Evolutionary conservation across 2,329 filamentous ascomycete genomes (phyloP), one percentile per base, ranked within the genome.

Genomic region (Aspergillus hiratsukae): DNA sequence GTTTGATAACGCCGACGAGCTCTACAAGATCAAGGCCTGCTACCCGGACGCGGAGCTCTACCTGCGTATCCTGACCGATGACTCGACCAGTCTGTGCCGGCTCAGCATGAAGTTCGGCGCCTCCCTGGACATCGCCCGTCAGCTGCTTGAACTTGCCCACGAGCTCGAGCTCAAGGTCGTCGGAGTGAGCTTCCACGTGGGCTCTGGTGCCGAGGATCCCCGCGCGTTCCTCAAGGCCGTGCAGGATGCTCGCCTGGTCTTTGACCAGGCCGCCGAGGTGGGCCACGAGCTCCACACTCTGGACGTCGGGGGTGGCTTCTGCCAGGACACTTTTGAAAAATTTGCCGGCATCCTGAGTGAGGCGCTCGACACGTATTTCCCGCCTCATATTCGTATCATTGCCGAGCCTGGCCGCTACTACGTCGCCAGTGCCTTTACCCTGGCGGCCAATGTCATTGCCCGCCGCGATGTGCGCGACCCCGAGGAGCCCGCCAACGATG

Each of bases 91-190:
- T 74, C 78, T 97, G 66, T 97, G 94, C 80, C 91, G 91, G 51
- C 82, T 99, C 65, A 97, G 93, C 81, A 87, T 96, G 80, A 99
- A 99, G 80, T 99, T 97, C 67, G 94, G 94, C 53, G 93, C 94
- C 35, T 87, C 90, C 58, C 83, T 97, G 79, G 91, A 96, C 68
- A 84, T 86, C 56, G 91, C 90, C 9, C 82, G 86, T 54, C 82
- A 85, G 58, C 86, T 99, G 50, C 83, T 99, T 51, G 81, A 85
- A 60, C 79, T 96, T 27, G 94, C 94, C 11, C 88, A 87, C 75
- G 80, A 90, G 57, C 82, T 99, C 29, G 87, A 87, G 19, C 86
- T 99, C 64, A 95, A 94, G 65, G 90, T 99, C 29, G 90, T 96
- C 17, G 94, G 94, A 50, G 93, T 97, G 56, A 96, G 92, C 73